phyloP scores from a whole-genome alignment of 2,329 filamentous ascomycete genomes.

The Chaetomiaceae sp. region DNA sequence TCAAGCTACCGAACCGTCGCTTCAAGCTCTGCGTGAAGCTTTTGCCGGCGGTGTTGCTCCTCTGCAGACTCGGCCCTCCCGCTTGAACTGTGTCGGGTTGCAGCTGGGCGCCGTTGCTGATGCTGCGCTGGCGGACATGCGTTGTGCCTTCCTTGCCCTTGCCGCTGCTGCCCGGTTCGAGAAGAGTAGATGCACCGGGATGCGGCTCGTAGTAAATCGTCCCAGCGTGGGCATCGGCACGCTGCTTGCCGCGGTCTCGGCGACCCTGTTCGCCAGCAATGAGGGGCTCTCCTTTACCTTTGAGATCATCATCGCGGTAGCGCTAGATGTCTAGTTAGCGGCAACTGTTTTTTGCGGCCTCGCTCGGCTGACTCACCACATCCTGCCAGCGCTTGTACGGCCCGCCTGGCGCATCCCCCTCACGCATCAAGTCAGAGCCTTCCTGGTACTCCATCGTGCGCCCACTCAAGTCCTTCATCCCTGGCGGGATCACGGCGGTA shows the following conservation, averaged over 20 bases:
- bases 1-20: constrained; percentile 47
- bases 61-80: constrained; percentile 24
- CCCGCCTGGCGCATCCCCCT: constrained; percentile 60
- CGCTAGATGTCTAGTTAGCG: constrained; percentile 43
- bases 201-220: constrained; percentile 48
- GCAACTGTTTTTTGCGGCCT: neutral
- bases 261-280: constrained; percentile 64
- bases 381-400: constrained; percentile 71
- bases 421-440: constrained; percentile 78
- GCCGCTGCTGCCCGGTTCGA: neutral
- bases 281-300: constrained; percentile 74
- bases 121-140: constrained; percentile 38
- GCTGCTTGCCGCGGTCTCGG: constrained; percentile 41
- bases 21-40: constrained; percentile 46
- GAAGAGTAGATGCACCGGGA: constrained; percentile 17
- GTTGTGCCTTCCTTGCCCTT: constrained; percentile 16
- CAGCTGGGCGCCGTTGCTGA: constrained; percentile 31
- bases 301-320: constrained; percentile 71
- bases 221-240: constrained; percentile 19
- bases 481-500: constrained; percentile 68
- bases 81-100: constrained; percentile 1
- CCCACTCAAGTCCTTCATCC: constrained; percentile 61
- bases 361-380: constrained; percentile 48
- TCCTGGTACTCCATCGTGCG: constrained; percentile 72
- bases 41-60: constrained; percentile 39